Conservation (phyloP, 805 yeast species). For the Starmera dryadoides region DNA sequence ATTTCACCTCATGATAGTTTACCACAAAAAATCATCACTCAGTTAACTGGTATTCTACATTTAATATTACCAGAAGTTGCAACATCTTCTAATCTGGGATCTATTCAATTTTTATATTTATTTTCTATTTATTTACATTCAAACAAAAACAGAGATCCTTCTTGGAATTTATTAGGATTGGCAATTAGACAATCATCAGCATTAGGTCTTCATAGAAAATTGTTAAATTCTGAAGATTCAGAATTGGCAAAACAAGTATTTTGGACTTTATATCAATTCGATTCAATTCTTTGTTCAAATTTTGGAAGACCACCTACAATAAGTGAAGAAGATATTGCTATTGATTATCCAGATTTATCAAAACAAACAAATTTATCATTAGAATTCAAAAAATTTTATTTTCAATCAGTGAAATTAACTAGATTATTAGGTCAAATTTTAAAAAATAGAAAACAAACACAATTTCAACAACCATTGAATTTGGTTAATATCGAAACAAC, state of each 20-base stretch:
- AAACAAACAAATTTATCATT: slow-evolving; percentile 14
- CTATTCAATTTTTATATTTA: slow-evolving; percentile 34
- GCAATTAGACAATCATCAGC: slow-evolving; percentile 41
- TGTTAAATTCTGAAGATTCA: slow-evolving; percentile 17
- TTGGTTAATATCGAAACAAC: slow-evolving; percentile 33
- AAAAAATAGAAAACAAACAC: slow-evolving; percentile 28
- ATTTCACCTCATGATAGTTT: slow-evolving; percentile 15
- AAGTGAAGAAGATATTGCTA: slow-evolving; percentile 36
- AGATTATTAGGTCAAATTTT: slow-evolving; percentile 32
- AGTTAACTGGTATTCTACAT: slow-evolving; percentile 34
- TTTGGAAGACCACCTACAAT: slow-evolving; percentile 41
- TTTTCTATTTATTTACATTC: slow-evolving; percentile 37
- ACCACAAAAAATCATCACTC: slow-evolving; percentile 13
- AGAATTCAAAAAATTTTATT: slow-evolving; percentile 23
- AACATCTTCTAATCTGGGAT: slow-evolving; percentile 35
- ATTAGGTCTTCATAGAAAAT: slow-evolving; percentile 38
- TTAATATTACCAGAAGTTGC: slow-evolving; percentile 35
- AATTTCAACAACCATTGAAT: slow-evolving; percentile 31
- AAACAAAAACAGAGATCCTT: slow-evolving; percentile 38
- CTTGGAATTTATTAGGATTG: slow-evolving; percentile 38
- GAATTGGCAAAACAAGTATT: slow-evolving; percentile 26
- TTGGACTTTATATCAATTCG: slow-evolving; percentile 38
- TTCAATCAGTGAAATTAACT: slow-evolving; percentile 27
- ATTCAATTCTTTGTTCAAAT: slow-evolving; percentile 32
- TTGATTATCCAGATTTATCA: slow-evolving; percentile 28